Base-by-base conservation (phyloP, 2,329 filamentous ascomycete genomes). In the Curvularia sp. region DNA sequence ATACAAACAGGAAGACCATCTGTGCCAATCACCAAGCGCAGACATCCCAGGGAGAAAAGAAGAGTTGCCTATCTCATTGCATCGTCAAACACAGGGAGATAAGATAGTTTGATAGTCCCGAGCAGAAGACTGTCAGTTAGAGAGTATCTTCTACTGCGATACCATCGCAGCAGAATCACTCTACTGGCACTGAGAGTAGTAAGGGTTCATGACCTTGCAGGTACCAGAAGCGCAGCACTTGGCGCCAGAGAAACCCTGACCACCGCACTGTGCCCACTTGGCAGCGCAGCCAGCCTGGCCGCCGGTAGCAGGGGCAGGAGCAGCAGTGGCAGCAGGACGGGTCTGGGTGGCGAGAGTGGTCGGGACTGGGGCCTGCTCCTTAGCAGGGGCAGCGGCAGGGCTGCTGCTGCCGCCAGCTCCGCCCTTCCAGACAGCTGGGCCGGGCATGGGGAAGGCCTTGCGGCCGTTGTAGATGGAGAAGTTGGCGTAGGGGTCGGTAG, bases 391-490 rank as follows among this genome's bases (percentile, higher is more conserved):
- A 12, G 8, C 5, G 20, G 41, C 22, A 44, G 53, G 41, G 30
- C 57, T 50, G 44, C 38, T 53, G 52, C 46, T 51, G 35, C 50
- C 53, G n/a, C 31, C 43, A 13, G 58, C 53, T n/a, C 56, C 66
- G 10, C 58, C 63, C 33, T 52, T 50, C 58, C 58, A 66, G 55
- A 69, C 60, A 24, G 49, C 41, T 7, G 66, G 65, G 15, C 63
- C 63, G 13, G 58, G 58, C 38, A 66, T 53, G 24, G 62, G 57
- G 49, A 64, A 69, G 13, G 52, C 53, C 51, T 67, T 69, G 55
- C 57, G 57, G 28, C 61, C 63, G 35, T 58, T 61, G 53, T 72
- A 74, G 55, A 73, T 70, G 58, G 65, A 70, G 62, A 74, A 68
- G 48, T 64, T 63, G 46, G 69, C 63, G 13, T 69, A 67, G 8